Conservation (phyloP, 257 asterid species). For the Primulina eburnea region DNA sequence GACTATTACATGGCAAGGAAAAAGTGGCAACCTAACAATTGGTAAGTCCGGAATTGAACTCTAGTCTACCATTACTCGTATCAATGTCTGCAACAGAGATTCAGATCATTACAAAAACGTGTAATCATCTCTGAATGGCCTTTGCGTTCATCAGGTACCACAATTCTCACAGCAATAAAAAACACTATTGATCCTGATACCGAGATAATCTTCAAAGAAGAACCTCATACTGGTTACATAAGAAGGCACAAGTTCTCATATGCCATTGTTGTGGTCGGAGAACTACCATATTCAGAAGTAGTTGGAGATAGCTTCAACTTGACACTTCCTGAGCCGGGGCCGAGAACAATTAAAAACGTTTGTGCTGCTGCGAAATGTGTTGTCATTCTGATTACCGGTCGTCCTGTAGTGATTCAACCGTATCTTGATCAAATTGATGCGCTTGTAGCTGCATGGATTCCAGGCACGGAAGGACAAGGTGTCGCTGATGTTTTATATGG, state of each 20-base stretch:
- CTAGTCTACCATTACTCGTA: neutral
- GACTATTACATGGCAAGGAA: constrained; percentile 37
- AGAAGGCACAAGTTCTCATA: constrained; percentile 32
- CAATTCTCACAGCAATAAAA: constrained; percentile 28
- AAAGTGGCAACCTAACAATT: constrained; percentile 34
- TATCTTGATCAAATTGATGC: constrained; percentile 32
- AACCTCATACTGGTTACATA: constrained; percentile 31
- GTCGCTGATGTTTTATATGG: constrained; percentile 42
- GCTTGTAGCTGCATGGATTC: constrained; percentile 46
- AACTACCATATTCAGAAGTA: constrained; percentile 40
- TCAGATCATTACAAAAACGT: neutral
- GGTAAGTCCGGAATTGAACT: constrained; percentile 12
- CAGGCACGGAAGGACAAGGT: constrained; percentile 49
- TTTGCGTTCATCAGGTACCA: constrained; percentile 29
- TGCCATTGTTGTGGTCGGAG: constrained; percentile 50
- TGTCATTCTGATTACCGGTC: constrained; percentile 40
- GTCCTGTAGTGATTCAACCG: constrained; percentile 42
- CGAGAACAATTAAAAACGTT: constrained; percentile 28
- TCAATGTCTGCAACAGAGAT: neutral
- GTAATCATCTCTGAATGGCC: neutral
- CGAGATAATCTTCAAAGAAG: constrained; percentile 25
- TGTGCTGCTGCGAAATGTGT: constrained; percentile 40
- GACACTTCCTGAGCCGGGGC: constrained; percentile 38
- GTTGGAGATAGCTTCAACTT: constrained; percentile 42
- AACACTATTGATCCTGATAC: constrained; percentile 29